A percentile compares a stretch with the other conserved stretches of the same genome.
phyloP scores from a whole-genome alignment of 192 early-diverging fungal genomes.

The Coemansia sp. region DNA sequence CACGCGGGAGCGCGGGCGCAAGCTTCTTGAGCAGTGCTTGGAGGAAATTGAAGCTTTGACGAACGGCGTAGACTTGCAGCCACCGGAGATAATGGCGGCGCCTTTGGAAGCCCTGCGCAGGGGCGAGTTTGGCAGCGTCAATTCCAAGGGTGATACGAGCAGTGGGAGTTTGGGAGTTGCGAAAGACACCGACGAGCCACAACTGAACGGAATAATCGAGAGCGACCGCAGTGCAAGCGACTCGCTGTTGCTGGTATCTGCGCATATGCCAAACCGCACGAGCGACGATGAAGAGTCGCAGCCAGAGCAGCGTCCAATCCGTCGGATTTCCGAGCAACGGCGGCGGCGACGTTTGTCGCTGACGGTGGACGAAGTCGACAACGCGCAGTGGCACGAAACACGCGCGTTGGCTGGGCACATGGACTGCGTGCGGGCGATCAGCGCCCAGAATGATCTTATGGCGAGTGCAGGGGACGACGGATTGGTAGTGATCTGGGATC shows the following conservation, averaged over 20 bases:
- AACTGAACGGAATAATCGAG: conserved; percentile 29
- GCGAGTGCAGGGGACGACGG: conserved; percentile 43
- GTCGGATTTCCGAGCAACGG: conserved; percentile 22
- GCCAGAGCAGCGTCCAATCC: conserved; percentile 13
- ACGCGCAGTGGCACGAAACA: background rate
- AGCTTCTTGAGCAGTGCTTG: conserved; percentile 31
- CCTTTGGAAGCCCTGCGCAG: background rate
- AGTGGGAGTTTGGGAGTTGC: background rate
- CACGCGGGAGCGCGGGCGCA: conserved; percentile 20
- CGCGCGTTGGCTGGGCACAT: conserved; percentile 39
- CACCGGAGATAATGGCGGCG: background rate
- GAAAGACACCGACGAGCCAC: background rate
- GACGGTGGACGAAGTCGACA: conserved; percentile 29
- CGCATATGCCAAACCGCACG: background rate
- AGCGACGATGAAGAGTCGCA: conserved; percentile 5
- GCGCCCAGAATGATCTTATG: conserved; percentile 3
- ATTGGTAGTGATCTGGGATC: conserved; percentile 43
- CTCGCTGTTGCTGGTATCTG: conserved; percentile 9
- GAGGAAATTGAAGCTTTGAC: conserved; percentile 36
- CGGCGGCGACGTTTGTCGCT: conserved; percentile 14
- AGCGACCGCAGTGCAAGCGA: conserved; percentile 3
- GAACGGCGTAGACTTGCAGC: background rate
- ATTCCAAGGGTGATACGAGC: background rate
- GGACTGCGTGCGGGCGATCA: conserved; percentile 35
- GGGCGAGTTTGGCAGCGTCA: background rate